These are phyloP conservation scores for Graphium sp. DNA, from an alignment of 2,329 filamentous ascomycete genomes.

Conservation along the genomic window DNA sequence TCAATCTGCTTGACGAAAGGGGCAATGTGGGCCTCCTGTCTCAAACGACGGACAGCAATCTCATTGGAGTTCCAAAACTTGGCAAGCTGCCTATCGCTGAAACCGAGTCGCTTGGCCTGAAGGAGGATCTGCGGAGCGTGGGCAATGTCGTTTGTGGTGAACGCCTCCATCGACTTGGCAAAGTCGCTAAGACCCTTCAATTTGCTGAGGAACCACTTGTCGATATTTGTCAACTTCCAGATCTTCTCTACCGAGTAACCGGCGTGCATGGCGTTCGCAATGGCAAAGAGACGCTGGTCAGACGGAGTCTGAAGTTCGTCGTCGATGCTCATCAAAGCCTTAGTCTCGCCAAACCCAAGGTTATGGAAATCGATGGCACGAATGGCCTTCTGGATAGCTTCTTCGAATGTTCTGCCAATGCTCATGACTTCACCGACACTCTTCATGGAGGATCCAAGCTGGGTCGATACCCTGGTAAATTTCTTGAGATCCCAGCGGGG, in stretches of 20 bases:
- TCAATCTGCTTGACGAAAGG: conserved; percentile 97
- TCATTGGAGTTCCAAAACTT: conserved; percentile 94
- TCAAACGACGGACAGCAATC: conserved; percentile 66
- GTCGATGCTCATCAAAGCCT: conserved; percentile 87
- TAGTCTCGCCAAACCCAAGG: conserved; percentile 82
- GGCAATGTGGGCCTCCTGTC: conserved; percentile 71
- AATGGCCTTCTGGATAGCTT: conserved; percentile 97
- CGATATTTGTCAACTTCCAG: conserved; percentile 95
- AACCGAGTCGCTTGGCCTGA: conserved; percentile 84
- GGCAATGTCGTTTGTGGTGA: conserved; percentile 46
- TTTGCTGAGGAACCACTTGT: conserved; percentile 94
- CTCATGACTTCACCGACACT: conserved; percentile 99
- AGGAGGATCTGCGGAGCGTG: conserved; percentile 50
- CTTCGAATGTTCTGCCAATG: conserved; percentile 90
- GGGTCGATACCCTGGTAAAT: conserved; percentile 89
- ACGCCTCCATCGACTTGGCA: conserved; percentile 57
- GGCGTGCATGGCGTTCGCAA: conserved; percentile 91
- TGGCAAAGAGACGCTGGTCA: conserved; percentile 91
- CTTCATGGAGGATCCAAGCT: conserved; percentile 97
- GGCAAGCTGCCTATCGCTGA: conserved; percentile 83
- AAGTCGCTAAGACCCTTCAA: conserved; percentile 87
- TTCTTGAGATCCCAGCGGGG: conserved; percentile 98
- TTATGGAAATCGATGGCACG: conserved; percentile 91
- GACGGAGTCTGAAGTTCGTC: conserved; percentile 93
- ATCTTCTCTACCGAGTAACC: conserved; percentile 94